Evolutionary conservation across 208 protist species (phyloP).

Genomic region (Leishmania arabica): DNA sequence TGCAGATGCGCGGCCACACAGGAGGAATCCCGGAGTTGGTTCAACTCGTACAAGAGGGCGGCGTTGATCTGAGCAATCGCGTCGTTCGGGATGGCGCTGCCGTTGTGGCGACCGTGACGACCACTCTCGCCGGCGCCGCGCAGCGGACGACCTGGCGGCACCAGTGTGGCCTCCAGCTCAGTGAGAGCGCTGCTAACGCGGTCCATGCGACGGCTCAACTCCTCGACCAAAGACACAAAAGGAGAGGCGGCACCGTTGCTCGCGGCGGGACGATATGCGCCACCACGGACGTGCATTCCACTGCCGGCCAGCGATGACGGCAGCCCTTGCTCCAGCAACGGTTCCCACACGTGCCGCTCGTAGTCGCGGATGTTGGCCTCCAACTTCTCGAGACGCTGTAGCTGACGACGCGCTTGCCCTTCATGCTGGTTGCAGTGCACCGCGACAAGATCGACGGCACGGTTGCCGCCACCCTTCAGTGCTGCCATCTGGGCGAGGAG

Average conservation of each 20-base stretch:
- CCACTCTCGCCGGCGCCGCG: slow-evolving; percentile 8
- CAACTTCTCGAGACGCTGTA: slow-evolving; percentile 51
- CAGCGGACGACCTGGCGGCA: slow-evolving; percentile 30
- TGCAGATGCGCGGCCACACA: slow-evolving; percentile 61
- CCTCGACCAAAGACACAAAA: slow-evolving; percentile 40
- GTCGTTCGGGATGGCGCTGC: slow-evolving; percentile 26
- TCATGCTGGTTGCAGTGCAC: slow-evolving; percentile 70
- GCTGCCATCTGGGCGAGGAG: slow-evolving; percentile 29
- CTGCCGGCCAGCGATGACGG: slow-evolving; percentile 2
- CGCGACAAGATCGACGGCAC: slow-evolving; percentile 55
- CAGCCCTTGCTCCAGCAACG: slow-evolving; percentile 53
- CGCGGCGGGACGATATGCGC: slow-evolving; percentile 22
- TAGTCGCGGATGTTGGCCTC: slow-evolving; percentile 62
- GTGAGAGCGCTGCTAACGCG: slow-evolving; percentile 36
- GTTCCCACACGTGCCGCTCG: slow-evolving; percentile 65
- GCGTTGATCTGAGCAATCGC: slow-evolving; percentile 65
- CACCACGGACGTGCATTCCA: slow-evolving; percentile 12
- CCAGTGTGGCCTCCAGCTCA: slow-evolving; percentile 56
- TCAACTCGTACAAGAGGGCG: slow-evolving; percentile 68
- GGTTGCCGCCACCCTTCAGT: slow-evolving; percentile 35
- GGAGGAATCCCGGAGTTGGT: slow-evolving; percentile 55
- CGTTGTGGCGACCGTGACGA: slow-evolving; percentile 14
- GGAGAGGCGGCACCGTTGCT: slow-evolving; percentile 26
- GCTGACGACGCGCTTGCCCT: slow-evolving; percentile 46
- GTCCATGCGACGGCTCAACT: slow-evolving; percentile 47